These are phyloP conservation scores for Pilobolus umbonatus DNA, from an alignment of 192 early-diverging fungal species.

Conservation along the genomic window DNA sequence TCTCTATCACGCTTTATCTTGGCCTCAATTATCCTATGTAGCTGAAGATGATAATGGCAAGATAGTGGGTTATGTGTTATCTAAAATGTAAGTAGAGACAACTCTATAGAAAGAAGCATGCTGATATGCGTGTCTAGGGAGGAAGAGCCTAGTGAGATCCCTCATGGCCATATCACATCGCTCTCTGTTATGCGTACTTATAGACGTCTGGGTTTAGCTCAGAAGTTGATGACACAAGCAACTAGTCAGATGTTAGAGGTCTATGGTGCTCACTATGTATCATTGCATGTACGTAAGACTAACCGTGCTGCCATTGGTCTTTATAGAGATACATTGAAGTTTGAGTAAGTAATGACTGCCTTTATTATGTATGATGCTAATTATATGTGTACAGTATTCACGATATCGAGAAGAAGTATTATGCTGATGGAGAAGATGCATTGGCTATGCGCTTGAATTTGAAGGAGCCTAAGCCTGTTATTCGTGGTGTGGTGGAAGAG, in stretches of 20 bases:
- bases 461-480: constrained; percentile 19
- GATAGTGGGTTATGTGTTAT: constrained; percentile 96
- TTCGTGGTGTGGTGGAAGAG: constrained; percentile 30
- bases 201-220: constrained; percentile 92
- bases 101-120: neutral
- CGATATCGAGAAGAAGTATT: constrained; percentile 93
- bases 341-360: constrained; percentile 48
- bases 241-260: constrained; percentile 86
- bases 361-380: neutral
- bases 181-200: constrained; percentile 96
- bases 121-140: constrained; percentile 57
- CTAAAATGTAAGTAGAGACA: constrained; percentile 74
- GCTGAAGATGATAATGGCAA: constrained; percentile 89
- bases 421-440: constrained; percentile 96
- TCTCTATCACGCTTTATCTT: constrained; percentile 74
- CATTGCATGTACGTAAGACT: constrained; percentile 90
- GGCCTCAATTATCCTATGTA: constrained; percentile 93
- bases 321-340: constrained; percentile 92
- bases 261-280: constrained; percentile 83
- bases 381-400: constrained; percentile 51
- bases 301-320: constrained; percentile 91
- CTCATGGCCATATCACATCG: constrained; percentile 95
- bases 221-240: constrained; percentile 93
- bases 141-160: constrained; percentile 65
- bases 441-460: constrained; percentile 66